Conservation (phyloP, 371 early-diverging fungal genomes). For the Nematocida sp. region DNA sequence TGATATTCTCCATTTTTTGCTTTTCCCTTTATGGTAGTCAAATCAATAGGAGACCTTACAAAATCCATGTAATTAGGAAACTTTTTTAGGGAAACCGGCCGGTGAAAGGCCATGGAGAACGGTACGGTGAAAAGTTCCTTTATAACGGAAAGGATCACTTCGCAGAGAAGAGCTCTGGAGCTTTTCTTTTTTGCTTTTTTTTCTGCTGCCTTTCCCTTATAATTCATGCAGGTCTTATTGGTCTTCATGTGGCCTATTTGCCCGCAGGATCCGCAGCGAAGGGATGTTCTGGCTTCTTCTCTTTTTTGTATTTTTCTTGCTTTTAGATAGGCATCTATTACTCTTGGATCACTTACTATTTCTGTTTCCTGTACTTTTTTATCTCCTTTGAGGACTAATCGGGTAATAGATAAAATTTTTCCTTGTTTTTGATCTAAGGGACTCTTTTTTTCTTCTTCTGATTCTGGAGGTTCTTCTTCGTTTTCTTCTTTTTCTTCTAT, state of each 20-base stretch:
- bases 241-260: conserved; percentile 68
- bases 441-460: not conserved
- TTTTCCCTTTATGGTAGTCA: conserved; percentile 64
- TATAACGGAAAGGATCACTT: conserved; percentile 53
- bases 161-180: conserved; percentile 55
- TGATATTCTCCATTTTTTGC: conserved; percentile 60
- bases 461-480: conserved; percentile 70
- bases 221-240: conserved; percentile 67
- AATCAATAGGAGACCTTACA: conserved; percentile 65
- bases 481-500: conserved; percentile 81
- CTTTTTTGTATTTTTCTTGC: conserved; percentile 57
- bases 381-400: conserved; percentile 51
- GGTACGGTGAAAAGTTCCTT: conserved; percentile 55
- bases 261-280: conserved; percentile 67
- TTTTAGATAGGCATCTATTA: conserved; percentile 67
- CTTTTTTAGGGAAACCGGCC: conserved; percentile 67
- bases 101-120: conserved; percentile 65
- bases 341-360: conserved; percentile 56
- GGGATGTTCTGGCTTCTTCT: conserved; percentile 62
- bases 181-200: conserved; percentile 57
- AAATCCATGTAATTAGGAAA: conserved; percentile 65
- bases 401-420: conserved; percentile 59
- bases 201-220: conserved; percentile 55
- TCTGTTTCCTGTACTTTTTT: conserved; percentile 57
- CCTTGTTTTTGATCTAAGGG: not conserved